These are phyloP conservation scores for Cucurbita argyrosperma DNA, from an alignment of 306 rosid species.

Conservation along the genomic window DNA sequence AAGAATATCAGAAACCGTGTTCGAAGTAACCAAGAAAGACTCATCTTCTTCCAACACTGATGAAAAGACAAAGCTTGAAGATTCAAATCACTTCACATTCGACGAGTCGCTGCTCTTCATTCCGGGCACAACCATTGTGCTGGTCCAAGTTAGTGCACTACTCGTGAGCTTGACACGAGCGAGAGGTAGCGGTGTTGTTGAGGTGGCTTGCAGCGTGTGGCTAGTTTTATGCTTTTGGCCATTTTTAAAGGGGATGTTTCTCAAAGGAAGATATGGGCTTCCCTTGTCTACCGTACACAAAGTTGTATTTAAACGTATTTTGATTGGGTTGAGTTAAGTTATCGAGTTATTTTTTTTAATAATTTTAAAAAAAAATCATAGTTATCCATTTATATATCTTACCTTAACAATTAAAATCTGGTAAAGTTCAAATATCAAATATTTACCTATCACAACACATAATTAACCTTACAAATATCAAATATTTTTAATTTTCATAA, in stretches of 20 bases:
- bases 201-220: too few species aligned
- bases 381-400: too few species aligned
- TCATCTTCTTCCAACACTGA: background rate
- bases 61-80: background rate
- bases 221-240: constrained; percentile 26
- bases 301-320: background rate
- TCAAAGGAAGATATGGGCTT: constrained; percentile 40
- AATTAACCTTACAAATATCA: too few species aligned
- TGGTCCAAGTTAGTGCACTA: constrained; percentile 17
- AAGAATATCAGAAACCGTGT: constrained; percentile 22
- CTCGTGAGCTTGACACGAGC: too few species aligned
- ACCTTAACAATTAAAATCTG: too few species aligned
- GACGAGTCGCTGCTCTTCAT: constrained; percentile 37
- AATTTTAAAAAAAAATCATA: too few species aligned
- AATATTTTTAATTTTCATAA: too few species aligned
- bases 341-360: too few species aligned
- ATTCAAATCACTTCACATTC: constrained; percentile 28
- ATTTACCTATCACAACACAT: too few species aligned
- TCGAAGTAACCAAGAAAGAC: constrained; percentile 47
- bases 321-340: too few species aligned
- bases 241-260: constrained; percentile 40
- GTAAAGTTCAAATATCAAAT: too few species aligned
- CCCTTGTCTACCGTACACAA: constrained; percentile 17
- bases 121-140: constrained; percentile 41
- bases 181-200: too few species aligned